phyloP scores from a whole-genome alignment of 108 stramenopile species.

The Cyclotella choctawhatcheeana region DNA sequence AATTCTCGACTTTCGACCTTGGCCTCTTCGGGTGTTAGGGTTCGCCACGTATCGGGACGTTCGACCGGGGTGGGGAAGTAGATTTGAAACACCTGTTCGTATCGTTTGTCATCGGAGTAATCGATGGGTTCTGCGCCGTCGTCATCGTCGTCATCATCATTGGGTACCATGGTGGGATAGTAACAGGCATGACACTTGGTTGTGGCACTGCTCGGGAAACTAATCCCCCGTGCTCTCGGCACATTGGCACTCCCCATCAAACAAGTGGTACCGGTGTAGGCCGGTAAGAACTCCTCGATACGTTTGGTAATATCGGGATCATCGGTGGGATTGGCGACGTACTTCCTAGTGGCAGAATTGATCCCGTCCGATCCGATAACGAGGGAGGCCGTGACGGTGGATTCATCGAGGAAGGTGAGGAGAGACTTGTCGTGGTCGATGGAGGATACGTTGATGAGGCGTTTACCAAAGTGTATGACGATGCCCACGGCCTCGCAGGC shows the following conservation, averaged over 20 bases:
- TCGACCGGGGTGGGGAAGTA: conserved; percentile 59
- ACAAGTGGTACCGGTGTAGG: conserved; percentile 50
- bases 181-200: conserved; percentile 71
- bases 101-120: conserved; percentile 13
- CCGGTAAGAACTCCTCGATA: conserved; percentile 19
- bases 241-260: conserved; percentile 66
- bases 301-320: not conserved
- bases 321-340: conserved; percentile 41
- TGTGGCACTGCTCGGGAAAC: conserved; percentile 61
- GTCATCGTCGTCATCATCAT: not conserved
- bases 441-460: conserved; percentile 20
- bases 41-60: conserved; percentile 60
- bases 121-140: conserved; percentile 13
- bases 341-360: conserved; percentile 64
- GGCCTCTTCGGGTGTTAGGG: conserved; percentile 50
- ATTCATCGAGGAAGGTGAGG: conserved; percentile 58
- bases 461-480: conserved; percentile 58
- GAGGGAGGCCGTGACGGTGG: conserved; percentile 36
- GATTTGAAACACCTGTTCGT: conserved; percentile 71
- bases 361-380: conserved; percentile 68
- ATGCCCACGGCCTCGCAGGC: conserved; percentile 47
- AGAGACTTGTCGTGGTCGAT: not conserved
- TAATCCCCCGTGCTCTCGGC: conserved; percentile 47
- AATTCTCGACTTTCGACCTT: conserved; percentile 54
- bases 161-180: conserved; percentile 54